phyloP scores from a whole-genome alignment of 225 moss, liverwort and hornwort species.

The Physcomitrium patens region DNA sequence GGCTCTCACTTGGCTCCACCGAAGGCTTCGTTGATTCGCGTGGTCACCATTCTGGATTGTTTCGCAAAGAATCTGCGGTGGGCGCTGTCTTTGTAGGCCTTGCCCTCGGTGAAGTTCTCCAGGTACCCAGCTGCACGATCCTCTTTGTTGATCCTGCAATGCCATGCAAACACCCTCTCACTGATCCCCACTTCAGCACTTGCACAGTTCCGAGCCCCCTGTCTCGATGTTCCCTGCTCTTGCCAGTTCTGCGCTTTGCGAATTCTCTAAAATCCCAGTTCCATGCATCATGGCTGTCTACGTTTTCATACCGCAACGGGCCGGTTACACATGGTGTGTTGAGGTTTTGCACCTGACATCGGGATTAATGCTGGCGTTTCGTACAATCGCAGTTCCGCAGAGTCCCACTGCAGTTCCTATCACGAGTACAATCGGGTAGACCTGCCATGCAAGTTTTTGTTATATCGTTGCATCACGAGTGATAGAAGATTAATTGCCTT shows the following conservation, averaged over 20 bases:
- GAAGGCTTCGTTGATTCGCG: constrained; percentile 41
- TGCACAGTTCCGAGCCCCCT: too few relatives aligned
- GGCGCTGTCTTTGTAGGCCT: constrained; percentile 41
- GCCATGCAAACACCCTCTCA: background rate
- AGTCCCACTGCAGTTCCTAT: constrained; percentile 50
- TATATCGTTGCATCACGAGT: too few relatives aligned
- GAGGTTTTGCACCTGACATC: constrained; percentile 40
- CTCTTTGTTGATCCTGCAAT: constrained; percentile 49
- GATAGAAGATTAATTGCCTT: background rate
- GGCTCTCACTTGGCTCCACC: constrained; percentile 31
- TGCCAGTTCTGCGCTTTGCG: too few relatives aligned
- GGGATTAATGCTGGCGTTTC: constrained; percentile 51
- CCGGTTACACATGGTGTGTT: too few relatives aligned
- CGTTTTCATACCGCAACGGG: too few relatives aligned
- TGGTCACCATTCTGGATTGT: constrained; percentile 42
- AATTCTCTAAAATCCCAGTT: too few relatives aligned
- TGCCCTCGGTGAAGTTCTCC: constrained; percentile 47
- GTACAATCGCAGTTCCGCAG: constrained; percentile 38
- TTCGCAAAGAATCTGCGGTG: constrained; percentile 36
- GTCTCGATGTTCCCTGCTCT: too few relatives aligned
- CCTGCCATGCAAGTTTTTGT: constrained; percentile 15
- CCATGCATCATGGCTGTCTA: too few relatives aligned
- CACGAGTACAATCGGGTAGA: constrained; percentile 50
- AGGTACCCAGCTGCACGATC: constrained; percentile 43
- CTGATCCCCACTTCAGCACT: too few relatives aligned